A percentile compares a stretch with the other conserved stretches of the same genome.
Evolutionary conservation across 306 rosid genomes (phyloP).

Genomic region (Cicer arietinum): DNA sequence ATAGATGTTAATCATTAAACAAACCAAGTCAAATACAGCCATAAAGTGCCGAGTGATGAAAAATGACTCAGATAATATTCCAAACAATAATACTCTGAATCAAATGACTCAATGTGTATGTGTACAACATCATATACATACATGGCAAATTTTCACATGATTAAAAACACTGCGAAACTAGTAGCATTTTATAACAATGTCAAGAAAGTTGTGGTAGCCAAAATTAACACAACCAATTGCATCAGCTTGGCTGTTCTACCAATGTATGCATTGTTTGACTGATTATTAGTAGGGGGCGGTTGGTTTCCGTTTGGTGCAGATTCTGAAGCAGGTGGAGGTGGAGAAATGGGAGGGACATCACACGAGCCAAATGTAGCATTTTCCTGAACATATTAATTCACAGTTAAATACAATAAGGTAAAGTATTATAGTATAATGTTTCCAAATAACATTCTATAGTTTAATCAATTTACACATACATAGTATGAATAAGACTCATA

Average conservation of each 20-base stretch:
- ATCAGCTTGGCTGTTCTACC: conserved; percentile 48
- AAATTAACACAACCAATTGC: conserved; percentile 52
- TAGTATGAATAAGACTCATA: too few relatives aligned
- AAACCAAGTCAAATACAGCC: conserved; percentile 34
- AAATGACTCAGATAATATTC: conserved; percentile 41
- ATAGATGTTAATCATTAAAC: conserved; percentile 7
- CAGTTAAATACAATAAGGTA: conserved; percentile 9
- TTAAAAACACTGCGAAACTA: conserved; percentile 36
- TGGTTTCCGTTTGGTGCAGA: conserved; percentile 25
- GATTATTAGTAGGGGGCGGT: neutral
- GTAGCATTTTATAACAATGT: conserved; percentile 47
- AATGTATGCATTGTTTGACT: conserved; percentile 44
- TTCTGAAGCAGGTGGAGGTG: conserved; percentile 85
- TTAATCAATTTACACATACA: neutral
- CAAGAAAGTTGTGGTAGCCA: conserved; percentile 48
- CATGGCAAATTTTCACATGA: conserved; percentile 41
- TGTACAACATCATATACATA: neutral
- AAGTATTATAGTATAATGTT: neutral
- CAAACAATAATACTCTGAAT: conserved; percentile 31
- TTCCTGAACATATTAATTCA: conserved; percentile 52
- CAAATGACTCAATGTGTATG: conserved; percentile 45
- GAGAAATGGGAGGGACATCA: conserved; percentile 77
- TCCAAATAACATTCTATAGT: neutral
- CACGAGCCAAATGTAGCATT: conserved; percentile 73
- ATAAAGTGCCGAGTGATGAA: conserved; percentile 34